Evolutionary conservation across 306 rosid genomes (phyloP).

Genomic region (Vicia faba): DNA sequence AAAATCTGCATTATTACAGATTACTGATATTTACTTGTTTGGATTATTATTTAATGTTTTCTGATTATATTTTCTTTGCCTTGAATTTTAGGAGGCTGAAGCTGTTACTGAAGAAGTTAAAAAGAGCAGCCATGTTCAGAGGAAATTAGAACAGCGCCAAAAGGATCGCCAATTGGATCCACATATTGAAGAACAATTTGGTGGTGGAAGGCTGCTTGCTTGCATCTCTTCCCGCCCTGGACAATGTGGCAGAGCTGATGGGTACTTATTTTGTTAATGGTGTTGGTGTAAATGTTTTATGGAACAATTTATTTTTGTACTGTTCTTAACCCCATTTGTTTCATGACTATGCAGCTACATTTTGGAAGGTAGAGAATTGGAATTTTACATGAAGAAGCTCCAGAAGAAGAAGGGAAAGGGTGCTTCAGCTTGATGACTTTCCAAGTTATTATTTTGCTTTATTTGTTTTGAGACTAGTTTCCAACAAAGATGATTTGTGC

Average conservation of each 20-base stretch:
- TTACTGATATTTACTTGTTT: no score
- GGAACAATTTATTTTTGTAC: not conserved
- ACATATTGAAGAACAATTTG: conserved; percentile 57
- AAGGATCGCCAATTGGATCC: conserved; percentile 44
- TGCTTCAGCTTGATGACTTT: conserved; percentile 37
- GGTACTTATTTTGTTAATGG: conserved; percentile 37
- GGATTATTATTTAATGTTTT: no score
- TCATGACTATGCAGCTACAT: conserved; percentile 39
- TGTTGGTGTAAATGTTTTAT: not conserved
- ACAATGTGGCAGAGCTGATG: conserved; percentile 60
- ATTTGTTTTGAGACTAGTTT: not conserved
- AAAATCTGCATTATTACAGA: no score
- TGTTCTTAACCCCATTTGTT: not conserved
- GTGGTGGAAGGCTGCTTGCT: conserved; percentile 51
- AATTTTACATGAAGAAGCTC: conserved; percentile 55
- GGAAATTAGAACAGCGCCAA: conserved; percentile 54
- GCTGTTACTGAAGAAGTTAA: conserved; percentile 42
- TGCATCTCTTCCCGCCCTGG: conserved; percentile 60
- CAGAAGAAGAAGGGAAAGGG: conserved; percentile 59
- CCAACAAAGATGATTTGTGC: not conserved
- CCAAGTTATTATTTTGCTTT: not conserved
- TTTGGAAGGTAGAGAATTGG: conserved; percentile 55
- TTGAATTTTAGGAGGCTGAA: conserved; percentile 41
- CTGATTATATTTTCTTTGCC: no score
- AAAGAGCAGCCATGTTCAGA: conserved; percentile 52